Evolutionary conservation across 23 red algal species (phyloP), one percentile per base, ranked within the genome.

Genomic region (Agarophyton chilense): DNA sequence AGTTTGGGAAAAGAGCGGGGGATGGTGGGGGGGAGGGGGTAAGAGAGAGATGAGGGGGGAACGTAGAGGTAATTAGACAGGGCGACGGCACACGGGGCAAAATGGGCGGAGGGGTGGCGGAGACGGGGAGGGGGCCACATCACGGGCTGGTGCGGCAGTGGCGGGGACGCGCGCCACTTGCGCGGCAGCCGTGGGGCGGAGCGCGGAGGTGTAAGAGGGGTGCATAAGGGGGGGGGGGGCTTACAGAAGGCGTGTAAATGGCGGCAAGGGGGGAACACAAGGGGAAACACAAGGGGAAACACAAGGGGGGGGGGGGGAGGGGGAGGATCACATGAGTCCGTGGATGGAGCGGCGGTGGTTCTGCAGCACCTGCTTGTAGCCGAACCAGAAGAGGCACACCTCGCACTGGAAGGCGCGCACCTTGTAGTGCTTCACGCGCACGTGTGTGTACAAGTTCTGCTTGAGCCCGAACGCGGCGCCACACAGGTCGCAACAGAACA

Each of bases 311-410:
- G 43, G 38, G 24, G 41, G 2, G 18, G 2, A 19, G 39, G 40
- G 29, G 51, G 19, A 25, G 36, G 29, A 10, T 81, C 77, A 81
- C 56, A 40, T 40, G 51, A 61, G 52, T 14, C 60, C 60, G 72
- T 90, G 86, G 56, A 77, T 60, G 50, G 51, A 77, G 52, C 70
- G 86, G 50, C 56, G 44, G 58, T 90, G 86, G 57, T 90, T 77
- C 58, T 90, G 70, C 25, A 90, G 39, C 32, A 90, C 86, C 58
- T 90, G 86, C 58, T 90, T 90, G 86, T 90, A 90, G 34, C 86
- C 86, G 62, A 90, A 90, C 17, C 31, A 55, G 32, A 21, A 36
- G 47, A 54, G 22, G 42, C 86, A 90, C 43, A 55, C 42, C 7
- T 66, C 51, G 73, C 86, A 90, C 54, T 65, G 33, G 36, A 78